Evolutionary conservation across 1,284 basidiomycete species (phyloP), one percentile per base, ranked within the genome.

Genomic region (Puccinia polysora): DNA sequence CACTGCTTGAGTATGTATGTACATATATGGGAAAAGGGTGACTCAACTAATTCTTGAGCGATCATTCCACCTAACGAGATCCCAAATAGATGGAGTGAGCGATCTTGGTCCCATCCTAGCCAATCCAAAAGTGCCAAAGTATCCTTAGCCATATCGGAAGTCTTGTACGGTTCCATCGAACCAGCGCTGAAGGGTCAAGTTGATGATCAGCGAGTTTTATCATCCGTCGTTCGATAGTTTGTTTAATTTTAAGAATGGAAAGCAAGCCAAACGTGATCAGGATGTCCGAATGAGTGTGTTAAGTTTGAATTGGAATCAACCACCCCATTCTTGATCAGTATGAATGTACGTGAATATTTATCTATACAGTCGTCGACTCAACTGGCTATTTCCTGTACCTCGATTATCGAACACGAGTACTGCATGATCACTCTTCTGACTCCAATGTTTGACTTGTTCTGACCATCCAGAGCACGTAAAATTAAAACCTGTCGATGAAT

Each of bases 11-110:
- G 23, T 55, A 20, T 2, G 18, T 49, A n/a, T n/a, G n/a, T n/a
- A n/a, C n/a, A n/a, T n/a, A n/a, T 10, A 23, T 49, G 8, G 10
- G 10, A 49, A 49, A 49, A 23, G n/a, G n/a, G n/a, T n/a, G n/a
- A n/a, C n/a, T n/a, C n/a, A n/a, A 69, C 65, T 4, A 69, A 23
- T 49, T 69, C 53, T 56, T 69, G 53, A 5, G 88, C 85, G 73
- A 91, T 90, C 90, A 91, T 91, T 18, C 91, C 91, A 5, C 91
- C 91, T 62, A 94, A 82, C 52, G 88, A 90, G 12, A 88, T 82
- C 0, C 91, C 90, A 15, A 91, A 87, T 20, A 94, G 79, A 76
- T 93, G 86, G 1, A 93, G 59, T 49, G 83, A 84, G 7, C 83
- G 82, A 45, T 84, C 64, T 36, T 75, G 34, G 40, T 49, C 55